Evolutionary conservation across 805 yeast species (phyloP).

Genomic region (Cyberlindnera japonica): DNA sequence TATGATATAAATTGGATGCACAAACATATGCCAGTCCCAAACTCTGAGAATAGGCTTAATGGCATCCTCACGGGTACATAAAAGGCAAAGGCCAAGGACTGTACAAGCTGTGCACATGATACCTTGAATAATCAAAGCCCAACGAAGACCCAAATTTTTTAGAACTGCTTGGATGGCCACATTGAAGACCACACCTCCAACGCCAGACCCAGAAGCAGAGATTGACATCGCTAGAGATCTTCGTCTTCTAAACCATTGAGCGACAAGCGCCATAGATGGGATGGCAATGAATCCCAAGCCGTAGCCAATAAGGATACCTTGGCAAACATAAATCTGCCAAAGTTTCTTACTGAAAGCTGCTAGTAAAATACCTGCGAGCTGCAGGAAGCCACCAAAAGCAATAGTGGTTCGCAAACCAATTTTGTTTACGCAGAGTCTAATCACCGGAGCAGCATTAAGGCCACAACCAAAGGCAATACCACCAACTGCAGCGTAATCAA

Average conservation of each 20-base stretch:
- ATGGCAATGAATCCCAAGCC: constrained; percentile 51
- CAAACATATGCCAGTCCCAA: constrained; percentile 40
- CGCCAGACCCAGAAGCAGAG: constrained; percentile 40
- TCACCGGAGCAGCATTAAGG: constrained; percentile 56
- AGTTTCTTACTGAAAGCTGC: constrained; percentile 56
- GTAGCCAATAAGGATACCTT: constrained; percentile 59
- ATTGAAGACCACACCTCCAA: constrained; percentile 42
- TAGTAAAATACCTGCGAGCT: constrained; percentile 52
- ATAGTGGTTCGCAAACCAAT: constrained; percentile 43
- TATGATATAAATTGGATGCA: constrained; percentile 41
- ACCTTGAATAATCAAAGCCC: constrained; percentile 36
- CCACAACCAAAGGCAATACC: constrained; percentile 61
- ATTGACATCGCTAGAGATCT: constrained; percentile 47
- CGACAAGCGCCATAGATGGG: constrained; percentile 56
- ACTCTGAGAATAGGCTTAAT: constrained; percentile 34
- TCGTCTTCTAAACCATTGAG: constrained; percentile 67
- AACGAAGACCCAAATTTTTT: constrained; percentile 26
- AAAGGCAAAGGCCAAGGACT: constrained; percentile 31
- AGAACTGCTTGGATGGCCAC: constrained; percentile 35
- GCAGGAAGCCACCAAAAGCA: constrained; percentile 45
- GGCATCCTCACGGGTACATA: constrained; percentile 37
- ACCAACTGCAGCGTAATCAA: constrained; percentile 64
- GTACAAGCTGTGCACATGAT: constrained; percentile 35
- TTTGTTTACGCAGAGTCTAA: constrained; percentile 18
- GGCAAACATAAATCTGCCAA: constrained; percentile 67